Evolutionary conservation across 1,284 basidiomycete genomes (phyloP).

Genomic region (Vanrija sp.): DNA sequence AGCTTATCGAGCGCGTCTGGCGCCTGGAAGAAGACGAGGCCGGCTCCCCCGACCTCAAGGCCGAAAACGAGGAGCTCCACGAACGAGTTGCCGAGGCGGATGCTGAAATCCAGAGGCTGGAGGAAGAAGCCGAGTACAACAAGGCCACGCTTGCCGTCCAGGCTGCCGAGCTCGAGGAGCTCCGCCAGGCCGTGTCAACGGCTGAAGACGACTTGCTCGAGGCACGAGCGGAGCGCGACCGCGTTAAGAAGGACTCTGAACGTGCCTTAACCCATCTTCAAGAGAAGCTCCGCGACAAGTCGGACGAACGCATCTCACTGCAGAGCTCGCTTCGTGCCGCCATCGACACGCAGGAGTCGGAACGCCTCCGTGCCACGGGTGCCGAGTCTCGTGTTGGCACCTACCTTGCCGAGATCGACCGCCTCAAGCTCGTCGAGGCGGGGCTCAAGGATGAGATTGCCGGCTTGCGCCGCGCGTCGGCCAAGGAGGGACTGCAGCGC

Average conservation of each 20-base stretch:
- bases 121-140: background rate
- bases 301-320: no score
- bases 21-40: background rate
- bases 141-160: no score
- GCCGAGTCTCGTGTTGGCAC: constrained; percentile 3
- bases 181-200: constrained; percentile 57
- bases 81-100: background rate
- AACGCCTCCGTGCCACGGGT: constrained; percentile 5
- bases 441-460: constrained; percentile 18
- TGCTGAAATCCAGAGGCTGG: background rate
- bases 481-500: background rate
- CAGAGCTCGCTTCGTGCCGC: background rate
- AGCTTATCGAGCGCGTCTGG: no score
- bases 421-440: constrained; percentile 31
- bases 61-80: background rate
- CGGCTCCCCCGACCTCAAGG: no score
- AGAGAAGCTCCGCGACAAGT: no score
- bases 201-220: constrained; percentile 65
- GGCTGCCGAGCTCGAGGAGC: constrained; percentile 57
- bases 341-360: background rate
- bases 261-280: background rate
- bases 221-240: constrained; percentile 60
- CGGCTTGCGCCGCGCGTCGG: background rate
- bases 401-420: constrained; percentile 28
- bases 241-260: constrained; percentile 14